These are phyloP conservation scores for Onygenales sp. DNA, from an alignment of 2,329 filamentous ascomycete genomes.

Conservation along the genomic window DNA sequence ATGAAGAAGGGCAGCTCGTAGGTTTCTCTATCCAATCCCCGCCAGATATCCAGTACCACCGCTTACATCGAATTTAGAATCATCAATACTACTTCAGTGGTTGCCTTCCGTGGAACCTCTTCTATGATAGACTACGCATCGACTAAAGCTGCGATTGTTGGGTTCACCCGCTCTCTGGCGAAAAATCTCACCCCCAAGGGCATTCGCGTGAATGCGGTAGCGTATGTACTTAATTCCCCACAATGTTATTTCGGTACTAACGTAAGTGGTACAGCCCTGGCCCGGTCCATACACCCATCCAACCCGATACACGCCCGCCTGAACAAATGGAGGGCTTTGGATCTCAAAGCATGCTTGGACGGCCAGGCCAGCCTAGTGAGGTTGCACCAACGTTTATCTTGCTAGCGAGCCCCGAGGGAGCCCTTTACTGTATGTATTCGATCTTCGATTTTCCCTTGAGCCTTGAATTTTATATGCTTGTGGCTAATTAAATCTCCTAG, in stretches of 20 bases:
- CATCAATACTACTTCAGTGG: constrained; percentile 47
- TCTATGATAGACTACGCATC: constrained; percentile 47
- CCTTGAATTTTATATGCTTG: not conserved
- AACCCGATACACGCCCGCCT: constrained; percentile 25
- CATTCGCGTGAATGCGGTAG: constrained; percentile 45
- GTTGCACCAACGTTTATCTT: constrained; percentile 32
- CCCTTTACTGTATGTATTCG: constrained; percentile 24
- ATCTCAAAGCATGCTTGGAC: constrained; percentile 19
- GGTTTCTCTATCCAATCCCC: constrained; percentile 11
- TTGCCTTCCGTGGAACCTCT: constrained; percentile 45
- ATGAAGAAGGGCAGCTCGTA: constrained; percentile 43
- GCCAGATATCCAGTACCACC: not conserved
- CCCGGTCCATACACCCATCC: constrained; percentile 25
- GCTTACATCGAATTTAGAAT: constrained; percentile 30
- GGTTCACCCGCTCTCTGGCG: constrained; percentile 46
- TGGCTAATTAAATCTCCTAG: constrained; percentile 11
- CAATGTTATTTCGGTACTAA: not conserved
- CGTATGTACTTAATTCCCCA: constrained; percentile 19
- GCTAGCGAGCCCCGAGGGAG: constrained; percentile 25
- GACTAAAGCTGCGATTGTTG: constrained; percentile 50
- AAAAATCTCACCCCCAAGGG: constrained; percentile 47
- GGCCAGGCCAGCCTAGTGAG: constrained; percentile 30
- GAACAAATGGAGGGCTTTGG: constrained; percentile 27
- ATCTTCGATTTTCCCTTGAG: not conserved
- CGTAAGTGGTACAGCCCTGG: constrained; percentile 17